Conservation (phyloP, 2,329 filamentous ascomycete species). For the Hypomyces rosellus region DNA sequence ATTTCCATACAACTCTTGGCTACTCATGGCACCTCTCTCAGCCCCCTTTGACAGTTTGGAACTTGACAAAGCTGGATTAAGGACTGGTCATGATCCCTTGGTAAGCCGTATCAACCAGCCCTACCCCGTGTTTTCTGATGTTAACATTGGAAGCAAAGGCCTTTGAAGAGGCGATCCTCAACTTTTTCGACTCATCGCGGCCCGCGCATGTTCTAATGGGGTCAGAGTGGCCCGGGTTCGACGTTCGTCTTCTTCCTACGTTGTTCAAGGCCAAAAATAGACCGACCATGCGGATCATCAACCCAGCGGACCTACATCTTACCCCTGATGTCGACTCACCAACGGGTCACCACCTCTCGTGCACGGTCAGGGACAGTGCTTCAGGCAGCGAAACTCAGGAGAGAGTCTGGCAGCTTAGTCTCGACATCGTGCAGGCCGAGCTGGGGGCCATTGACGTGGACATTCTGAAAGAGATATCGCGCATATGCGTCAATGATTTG, state of each 20-base stretch:
- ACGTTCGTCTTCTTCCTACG: too few species aligned
- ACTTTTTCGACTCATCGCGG: too few species aligned
- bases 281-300: background rate
- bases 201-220: too few species aligned
- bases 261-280: background rate
- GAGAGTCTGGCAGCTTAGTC: background rate
- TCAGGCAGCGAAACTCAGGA: background rate
- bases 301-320: background rate
- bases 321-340: background rate
- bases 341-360: background rate
- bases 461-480: background rate
- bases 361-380: background rate
- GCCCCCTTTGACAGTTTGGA: too few species aligned
- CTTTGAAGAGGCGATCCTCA: too few species aligned
- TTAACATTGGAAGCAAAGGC: too few species aligned
- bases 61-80: too few species aligned
- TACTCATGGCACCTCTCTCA: background rate
- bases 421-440: background rate
- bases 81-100: too few species aligned
- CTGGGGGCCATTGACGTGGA: background rate
- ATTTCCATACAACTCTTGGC: conserved; percentile 5
- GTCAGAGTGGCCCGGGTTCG: too few species aligned
- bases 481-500: background rate
- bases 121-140: too few species aligned
- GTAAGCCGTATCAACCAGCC: too few species aligned